Evolutionary conservation across 225 moss, liverwort and hornwort genomes (phyloP).

Genomic region (Physcomitrellopsis africana): DNA sequence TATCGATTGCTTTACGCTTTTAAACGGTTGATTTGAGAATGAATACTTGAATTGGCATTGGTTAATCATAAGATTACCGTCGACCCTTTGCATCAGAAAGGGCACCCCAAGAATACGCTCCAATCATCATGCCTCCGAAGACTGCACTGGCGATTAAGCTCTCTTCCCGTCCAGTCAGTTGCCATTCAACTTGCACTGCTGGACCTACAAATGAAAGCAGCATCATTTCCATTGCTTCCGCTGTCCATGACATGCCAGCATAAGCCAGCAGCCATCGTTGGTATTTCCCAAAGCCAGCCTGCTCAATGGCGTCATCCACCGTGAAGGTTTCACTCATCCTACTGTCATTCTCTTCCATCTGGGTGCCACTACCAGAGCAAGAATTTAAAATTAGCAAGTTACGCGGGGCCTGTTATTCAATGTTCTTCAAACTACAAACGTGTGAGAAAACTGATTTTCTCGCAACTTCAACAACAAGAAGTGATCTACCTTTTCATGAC

Average conservation of each 20-base stretch:
- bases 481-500: neutral
- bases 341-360: conserved; percentile 51
- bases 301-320: conserved; percentile 80
- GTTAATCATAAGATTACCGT: conserved; percentile 45
- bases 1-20: neutral
- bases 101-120: conserved; percentile 91
- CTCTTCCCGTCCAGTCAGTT: conserved; percentile 69
- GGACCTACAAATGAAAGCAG: conserved; percentile 88
- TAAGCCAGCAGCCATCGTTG: conserved; percentile 76
- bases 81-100: conserved; percentile 88
- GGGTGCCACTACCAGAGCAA: conserved; percentile 38
- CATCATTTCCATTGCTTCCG: conserved; percentile 99
- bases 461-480: neutral
- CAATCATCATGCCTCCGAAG: conserved; percentile 92
- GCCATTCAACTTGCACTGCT: conserved; percentile 73
- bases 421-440: neutral
- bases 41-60: neutral
- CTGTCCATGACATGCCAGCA: conserved; percentile 94
- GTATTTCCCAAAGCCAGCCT: conserved; percentile 69
- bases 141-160: conserved; percentile 86
- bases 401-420: neutral
- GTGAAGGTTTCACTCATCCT: conserved; percentile 43
- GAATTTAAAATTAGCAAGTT: conserved; percentile 24
- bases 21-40: neutral
- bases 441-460: neutral